Base-by-base conservation (phyloP, 108 stramenopile species). In the Conticribra guillardii region DNA sequence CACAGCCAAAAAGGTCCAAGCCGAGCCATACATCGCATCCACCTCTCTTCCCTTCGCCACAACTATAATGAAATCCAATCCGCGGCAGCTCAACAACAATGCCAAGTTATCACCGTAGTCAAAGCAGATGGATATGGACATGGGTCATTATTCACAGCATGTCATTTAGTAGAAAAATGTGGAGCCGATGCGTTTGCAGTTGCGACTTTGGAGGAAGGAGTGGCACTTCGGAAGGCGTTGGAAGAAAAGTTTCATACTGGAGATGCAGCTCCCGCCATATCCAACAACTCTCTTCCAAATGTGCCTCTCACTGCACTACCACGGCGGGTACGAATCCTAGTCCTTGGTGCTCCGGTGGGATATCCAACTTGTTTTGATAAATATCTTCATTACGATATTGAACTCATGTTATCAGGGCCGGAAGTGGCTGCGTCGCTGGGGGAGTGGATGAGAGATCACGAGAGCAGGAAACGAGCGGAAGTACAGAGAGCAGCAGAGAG, bases 61-160 rank as follows among this genome's bases (percentile, higher is more conserved):
- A 90, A 90, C 48, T 90, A 80, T 57, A 60, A 61, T 11, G 68
- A 60, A 34, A 79, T 90, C 28, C 76, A 82, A 63, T 73, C 82
- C 11, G 81, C 82, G 11, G 87, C 89, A 0, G 71, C 69, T 32
- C 72, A 70, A 15, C 89, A 90, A 62, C 62, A 71, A 33, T 90
- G 89, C 58, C 69, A 68, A 3, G 88, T 89, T 16, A 89, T 92
- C 52, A 74, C 75, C 4, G 91, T 92, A 11, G 81, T 87, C 31
- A 92, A 92, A 56, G 91, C 91, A n/a, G 88, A 92, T 73, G 88
- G 86, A 2, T 92, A 92, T 49, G 91, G 91, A 8, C 91, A 92
- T 54, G 91, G 91, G 9, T 79, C 84, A 4, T 71, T 84, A 32
- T 73, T 64, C 21, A 82, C 87, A 8, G 86, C 91, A 2, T 37